Evolutionary conservation across 148 eudicot genomes (phyloP).

Genomic region (Cornus florida): DNA sequence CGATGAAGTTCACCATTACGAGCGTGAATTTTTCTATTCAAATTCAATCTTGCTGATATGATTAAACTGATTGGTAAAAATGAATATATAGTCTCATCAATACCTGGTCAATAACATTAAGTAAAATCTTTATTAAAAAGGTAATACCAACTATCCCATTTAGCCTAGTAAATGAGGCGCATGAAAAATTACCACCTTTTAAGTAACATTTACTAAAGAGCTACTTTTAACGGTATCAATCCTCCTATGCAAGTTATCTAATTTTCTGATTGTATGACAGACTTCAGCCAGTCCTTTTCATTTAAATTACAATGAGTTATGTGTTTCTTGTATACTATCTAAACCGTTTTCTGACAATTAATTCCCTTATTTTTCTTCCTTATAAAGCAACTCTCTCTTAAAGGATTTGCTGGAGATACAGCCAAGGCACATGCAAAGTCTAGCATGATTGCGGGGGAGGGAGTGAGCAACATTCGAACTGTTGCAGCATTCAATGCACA

Average conservation of each 20-base stretch:
- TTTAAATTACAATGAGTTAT: background rate
- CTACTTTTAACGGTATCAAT: no score
- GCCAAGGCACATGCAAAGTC: slow-evolving; percentile 99
- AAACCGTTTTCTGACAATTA: background rate
- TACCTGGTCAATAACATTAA: background rate
- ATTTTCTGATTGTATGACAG: no score
- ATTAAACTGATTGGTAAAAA: background rate
- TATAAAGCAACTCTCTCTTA: slow-evolving; percentile 89
- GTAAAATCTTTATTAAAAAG: background rate
- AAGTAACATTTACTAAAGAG: no score
- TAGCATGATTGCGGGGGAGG: slow-evolving; percentile 99
- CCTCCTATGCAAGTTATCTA: no score
- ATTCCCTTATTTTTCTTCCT: slow-evolving; percentile 14
- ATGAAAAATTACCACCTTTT: background rate
- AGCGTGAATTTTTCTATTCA: no score
- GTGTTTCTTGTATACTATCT: background rate
- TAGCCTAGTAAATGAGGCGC: background rate
- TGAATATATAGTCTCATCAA: background rate
- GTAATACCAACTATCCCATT: background rate
- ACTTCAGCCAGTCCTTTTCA: background rate
- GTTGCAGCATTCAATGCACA: slow-evolving; percentile 99
- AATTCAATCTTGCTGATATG: background rate
- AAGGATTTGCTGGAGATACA: slow-evolving; percentile 99
- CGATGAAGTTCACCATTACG: no score
- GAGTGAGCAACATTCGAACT: slow-evolving; percentile 94